Conservation (phyloP, 805 yeast species). For the Candida wancherniae region DNA sequence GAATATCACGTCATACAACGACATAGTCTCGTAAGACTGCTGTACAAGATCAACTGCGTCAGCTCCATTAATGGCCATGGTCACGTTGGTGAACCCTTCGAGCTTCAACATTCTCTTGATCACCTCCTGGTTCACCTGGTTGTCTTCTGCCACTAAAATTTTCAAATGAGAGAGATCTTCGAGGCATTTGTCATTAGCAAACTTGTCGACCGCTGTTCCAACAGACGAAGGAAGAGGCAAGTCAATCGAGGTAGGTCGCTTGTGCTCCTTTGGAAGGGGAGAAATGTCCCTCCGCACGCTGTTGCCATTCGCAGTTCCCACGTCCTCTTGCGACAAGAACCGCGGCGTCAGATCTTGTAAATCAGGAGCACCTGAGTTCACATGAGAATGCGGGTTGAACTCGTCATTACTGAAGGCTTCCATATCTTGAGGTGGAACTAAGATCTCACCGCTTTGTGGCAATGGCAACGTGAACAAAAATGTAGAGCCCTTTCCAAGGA, state of each 20-base stretch:
- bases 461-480: conserved; percentile 79
- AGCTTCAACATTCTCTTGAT: conserved; percentile 80
- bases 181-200: conserved; percentile 16
- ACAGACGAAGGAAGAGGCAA: conserved; percentile 8
- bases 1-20: conserved; percentile 66
- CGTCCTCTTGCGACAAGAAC: too few species aligned
- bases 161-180: conserved; percentile 32
- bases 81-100: conserved; percentile 71
- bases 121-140: conserved; percentile 90
- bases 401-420: conserved; percentile 57
- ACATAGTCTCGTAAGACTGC: conserved; percentile 37
- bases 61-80: conserved; percentile 83
- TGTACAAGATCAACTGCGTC: conserved; percentile 75
- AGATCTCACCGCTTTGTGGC: conserved; percentile 56
- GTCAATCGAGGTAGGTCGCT: conserved; percentile 3
- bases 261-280: not conserved
- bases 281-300: not conserved
- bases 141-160: conserved; percentile 90
- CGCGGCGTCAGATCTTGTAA: too few species aligned
- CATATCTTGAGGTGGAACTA: conserved; percentile 33
- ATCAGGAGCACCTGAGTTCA: too few species aligned
- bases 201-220: conserved; percentile 14
- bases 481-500: conserved; percentile 77
- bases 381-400: conserved; percentile 52
- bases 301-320: too few species aligned